Conservation (phyloP, 768 basidiomycete species). For the Hysterangium stoloniferum region DNA sequence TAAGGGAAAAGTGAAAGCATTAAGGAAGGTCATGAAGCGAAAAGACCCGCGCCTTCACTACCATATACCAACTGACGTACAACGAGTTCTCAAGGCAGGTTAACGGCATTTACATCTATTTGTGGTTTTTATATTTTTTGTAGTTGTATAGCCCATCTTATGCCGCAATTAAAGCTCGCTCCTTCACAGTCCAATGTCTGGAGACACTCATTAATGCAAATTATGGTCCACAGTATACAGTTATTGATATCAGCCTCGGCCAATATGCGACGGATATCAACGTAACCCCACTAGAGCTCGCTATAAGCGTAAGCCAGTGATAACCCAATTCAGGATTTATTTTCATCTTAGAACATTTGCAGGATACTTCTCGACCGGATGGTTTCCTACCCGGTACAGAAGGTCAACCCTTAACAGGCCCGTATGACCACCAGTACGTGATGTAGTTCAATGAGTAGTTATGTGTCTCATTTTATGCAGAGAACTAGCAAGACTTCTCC, state of each 20-base stretch:
- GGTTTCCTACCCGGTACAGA: conserved; percentile 7
- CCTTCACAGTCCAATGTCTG: conserved; percentile 1
- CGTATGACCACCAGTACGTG: conserved; percentile 6
- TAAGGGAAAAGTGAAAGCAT: conserved; percentile 3
- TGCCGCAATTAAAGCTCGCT: neutral
- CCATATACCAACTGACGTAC: neutral
- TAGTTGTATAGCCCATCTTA: neutral
- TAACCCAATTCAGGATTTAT: neutral
- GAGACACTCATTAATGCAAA: conserved; percentile 2
- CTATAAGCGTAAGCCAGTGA: conserved; percentile 13
- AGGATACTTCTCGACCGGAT: neutral
- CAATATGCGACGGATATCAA: conserved; percentile 13
- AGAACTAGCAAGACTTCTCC: neutral
- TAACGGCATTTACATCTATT: neutral
- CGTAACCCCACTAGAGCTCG: conserved; percentile 12
- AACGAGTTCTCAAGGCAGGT: neutral
- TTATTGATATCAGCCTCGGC: conserved; percentile 12
- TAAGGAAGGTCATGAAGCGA: neutral
- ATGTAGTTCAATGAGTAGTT: neutral
- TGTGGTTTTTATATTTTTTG: neutral
- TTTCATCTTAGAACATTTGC: neutral
- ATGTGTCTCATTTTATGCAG: neutral
- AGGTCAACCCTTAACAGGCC: neutral
- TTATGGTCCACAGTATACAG: conserved; percentile 12
- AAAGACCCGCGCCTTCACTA: neutral